phyloP scores from a whole-genome alignment of 2,329 filamentous ascomycete genomes.

The Cadophora gregata region DNA sequence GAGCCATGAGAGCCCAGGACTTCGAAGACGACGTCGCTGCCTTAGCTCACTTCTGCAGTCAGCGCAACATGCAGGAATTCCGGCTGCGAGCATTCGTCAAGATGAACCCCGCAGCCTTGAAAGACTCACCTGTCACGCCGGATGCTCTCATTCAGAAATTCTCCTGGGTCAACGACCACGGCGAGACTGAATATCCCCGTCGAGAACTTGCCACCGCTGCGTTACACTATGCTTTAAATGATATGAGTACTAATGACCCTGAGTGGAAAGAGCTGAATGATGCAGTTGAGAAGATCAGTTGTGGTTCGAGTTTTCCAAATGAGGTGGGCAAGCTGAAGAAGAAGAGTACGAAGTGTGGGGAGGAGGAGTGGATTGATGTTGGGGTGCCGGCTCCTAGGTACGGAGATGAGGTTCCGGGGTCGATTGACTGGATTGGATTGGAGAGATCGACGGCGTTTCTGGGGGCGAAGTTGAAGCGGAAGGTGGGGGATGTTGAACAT shows the following conservation, averaged over 20 bases:
- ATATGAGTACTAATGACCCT: background rate
- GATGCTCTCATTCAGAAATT: background rate
- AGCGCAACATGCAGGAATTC: conserved; percentile 12
- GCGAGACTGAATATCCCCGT: background rate
- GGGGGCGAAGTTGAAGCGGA: background rate
- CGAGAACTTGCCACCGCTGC: background rate
- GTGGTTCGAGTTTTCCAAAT: conserved; percentile 2
- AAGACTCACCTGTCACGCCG: background rate
- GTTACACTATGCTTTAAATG: background rate
- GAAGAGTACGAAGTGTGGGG: conserved; percentile 10
- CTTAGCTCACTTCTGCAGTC: background rate
- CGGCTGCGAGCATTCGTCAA: background rate
- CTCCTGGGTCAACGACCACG: background rate
- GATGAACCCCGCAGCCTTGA: background rate
- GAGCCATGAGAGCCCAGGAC: background rate
- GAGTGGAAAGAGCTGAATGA: conserved; percentile 12
- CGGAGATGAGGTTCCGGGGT: background rate
- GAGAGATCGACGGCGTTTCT: background rate
- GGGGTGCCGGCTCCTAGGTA: background rate
- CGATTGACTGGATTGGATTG: background rate
- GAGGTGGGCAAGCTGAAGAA: background rate
- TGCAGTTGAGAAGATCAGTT: background rate
- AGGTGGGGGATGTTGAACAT: background rate
- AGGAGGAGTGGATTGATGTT: conserved; percentile 17
- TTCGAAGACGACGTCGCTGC: background rate